Evolutionary conservation across 768 basidiomycete species (phyloP), one percentile per base, ranked within the genome.

Genomic region (Amanita molliuscula): DNA sequence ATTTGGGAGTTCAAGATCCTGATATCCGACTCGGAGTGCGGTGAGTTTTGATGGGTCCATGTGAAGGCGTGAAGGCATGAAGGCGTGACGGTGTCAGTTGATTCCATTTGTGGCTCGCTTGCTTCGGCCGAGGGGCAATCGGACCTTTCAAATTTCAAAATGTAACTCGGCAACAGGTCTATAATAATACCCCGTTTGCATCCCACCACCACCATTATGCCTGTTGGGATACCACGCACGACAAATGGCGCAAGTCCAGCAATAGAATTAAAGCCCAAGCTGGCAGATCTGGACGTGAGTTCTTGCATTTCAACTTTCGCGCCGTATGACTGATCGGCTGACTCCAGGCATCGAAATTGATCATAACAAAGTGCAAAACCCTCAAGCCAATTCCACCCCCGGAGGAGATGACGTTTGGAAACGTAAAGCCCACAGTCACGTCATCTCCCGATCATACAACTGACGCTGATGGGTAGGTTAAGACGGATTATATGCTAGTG

Each of bases 401-500:
- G 0, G 71, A 78, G 31, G 62, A 67, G 6, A 62, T 84, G 34
- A 61, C 59, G 1, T 87, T 85, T 44, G 84, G 86, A 15, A 65
- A 73, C 66, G 82, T 79, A 54, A 51, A 70, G 9, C 11, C 10
- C 6, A 16, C n/a, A 9, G 10, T 8, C 20, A 62, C 13, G 7
- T 36, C 5, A 16, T 26, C 34, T 9, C 3, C n/a, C 11, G 21
- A 47, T 37, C 41, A 28, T 18, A 31, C 18, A 47, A 56, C 38
- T 53, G 36, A 11, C 47, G 21, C 10, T 23, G 33, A 26, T 18
- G 10, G 54, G 28, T 18, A 83, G 81, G 65, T 68, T n/a, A 73
- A 77, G 60, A 79, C 78, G 4, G 87, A 92, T 65, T 86, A 92
- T 62, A 91, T 91, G 86, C 73, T 86, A 26, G 64, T 82, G 31